phyloP scores from a whole-genome alignment of 192 early-diverging fungal species.

The Gorgonomyces haynaldii region DNA sequence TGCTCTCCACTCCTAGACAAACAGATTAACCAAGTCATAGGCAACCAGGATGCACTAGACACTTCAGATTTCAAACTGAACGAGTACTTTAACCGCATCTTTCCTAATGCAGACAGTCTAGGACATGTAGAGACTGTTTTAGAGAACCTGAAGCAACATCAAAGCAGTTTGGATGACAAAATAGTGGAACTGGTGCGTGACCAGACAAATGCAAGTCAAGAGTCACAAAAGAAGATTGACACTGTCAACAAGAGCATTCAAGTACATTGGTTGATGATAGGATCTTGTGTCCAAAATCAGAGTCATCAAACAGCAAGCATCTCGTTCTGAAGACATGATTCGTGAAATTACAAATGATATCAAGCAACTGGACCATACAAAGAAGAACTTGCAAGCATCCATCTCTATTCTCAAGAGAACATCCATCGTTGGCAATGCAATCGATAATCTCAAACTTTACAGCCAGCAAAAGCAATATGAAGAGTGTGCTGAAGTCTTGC shows the following conservation, averaged over 20 bases:
- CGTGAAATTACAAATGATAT: slow-evolving; percentile 95
- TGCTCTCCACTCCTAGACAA: too few species aligned
- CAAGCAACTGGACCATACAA: slow-evolving; percentile 85
- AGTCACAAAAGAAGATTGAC: slow-evolving; percentile 60
- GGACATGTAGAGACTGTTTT: slow-evolving; percentile 51
- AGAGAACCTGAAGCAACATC: slow-evolving; percentile 45
- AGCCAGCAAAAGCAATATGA: slow-evolving; percentile 58
- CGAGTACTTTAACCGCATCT: slow-evolving; percentile 68
- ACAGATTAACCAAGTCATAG: too few species aligned
- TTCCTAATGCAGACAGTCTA: slow-evolving; percentile 64
- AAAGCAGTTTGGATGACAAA: slow-evolving; percentile 47
- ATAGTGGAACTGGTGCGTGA: slow-evolving; percentile 58
- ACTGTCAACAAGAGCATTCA: slow-evolving; percentile 55
- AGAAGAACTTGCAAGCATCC: slow-evolving; percentile 74
- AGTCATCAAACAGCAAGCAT: slow-evolving; percentile 74
- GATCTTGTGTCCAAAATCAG: slow-evolving; percentile 67
- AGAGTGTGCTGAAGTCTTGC: slow-evolving; percentile 64
- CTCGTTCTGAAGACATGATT: slow-evolving; percentile 75
- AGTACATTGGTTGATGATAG: slow-evolving; percentile 23
- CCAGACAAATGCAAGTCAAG: slow-evolving; percentile 50
- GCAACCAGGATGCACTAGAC: too few species aligned
- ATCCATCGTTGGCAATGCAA: slow-evolving; percentile 58
- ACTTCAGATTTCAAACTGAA: slow-evolving; percentile 52
- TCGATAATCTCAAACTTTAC: slow-evolving; percentile 59
- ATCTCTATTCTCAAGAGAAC: slow-evolving; percentile 72